Conservation (phyloP, 164 flowering plant species). For the Platanus orientalis region DNA sequence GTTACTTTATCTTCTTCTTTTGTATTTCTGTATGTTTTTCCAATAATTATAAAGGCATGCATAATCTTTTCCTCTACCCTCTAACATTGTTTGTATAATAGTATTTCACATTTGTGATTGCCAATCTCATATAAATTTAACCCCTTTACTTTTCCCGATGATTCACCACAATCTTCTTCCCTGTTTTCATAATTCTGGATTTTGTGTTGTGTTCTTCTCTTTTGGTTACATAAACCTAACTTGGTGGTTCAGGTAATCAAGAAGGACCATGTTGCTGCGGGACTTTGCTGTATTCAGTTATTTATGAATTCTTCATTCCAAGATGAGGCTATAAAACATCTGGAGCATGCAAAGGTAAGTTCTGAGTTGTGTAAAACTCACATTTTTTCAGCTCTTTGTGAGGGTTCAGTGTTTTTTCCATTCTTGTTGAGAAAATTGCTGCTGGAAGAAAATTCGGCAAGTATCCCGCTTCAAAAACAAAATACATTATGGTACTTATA, state of each 20-base stretch:
- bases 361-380: not conserved
- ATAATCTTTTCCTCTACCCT: too few species aligned
- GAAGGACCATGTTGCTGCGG: slow-evolving; percentile 94
- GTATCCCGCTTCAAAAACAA: too few species aligned
- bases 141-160: not conserved
- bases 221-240: slow-evolving; percentile 1
- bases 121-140: not conserved
- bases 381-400: too few species aligned
- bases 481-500: too few species aligned
- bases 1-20: too few species aligned
- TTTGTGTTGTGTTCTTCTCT: not conserved
- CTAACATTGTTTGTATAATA: too few species aligned
- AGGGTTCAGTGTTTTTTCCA: too few species aligned
- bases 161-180: not conserved
- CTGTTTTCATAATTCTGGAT: not conserved
- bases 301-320: slow-evolving; percentile 81
- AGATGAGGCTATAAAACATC: slow-evolving; percentile 87
- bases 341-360: slow-evolving; percentile 86
- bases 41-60: not conserved
- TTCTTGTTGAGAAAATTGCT: too few species aligned
- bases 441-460: too few species aligned
- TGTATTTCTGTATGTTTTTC: not conserved
- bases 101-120: not conserved
- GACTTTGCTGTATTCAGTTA: slow-evolving; percentile 94
- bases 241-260: slow-evolving; percentile 66